These are phyloP conservation scores for Mortierella sp. DNA, from an alignment of 371 early-diverging fungal species.

Conservation along the genomic window DNA sequence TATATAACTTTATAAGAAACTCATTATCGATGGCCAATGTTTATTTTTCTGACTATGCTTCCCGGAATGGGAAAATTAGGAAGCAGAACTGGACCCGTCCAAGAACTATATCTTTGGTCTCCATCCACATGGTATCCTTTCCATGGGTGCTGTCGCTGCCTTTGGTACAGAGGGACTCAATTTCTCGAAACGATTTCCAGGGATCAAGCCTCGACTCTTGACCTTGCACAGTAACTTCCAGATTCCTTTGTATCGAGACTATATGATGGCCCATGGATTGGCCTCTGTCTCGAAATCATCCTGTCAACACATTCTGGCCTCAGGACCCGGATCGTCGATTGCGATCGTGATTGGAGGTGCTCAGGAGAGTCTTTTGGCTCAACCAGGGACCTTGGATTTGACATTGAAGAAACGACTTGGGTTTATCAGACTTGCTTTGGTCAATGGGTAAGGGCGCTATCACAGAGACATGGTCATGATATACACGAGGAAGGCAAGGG, in stretches of 20 bases:
- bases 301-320: slow-evolving; percentile 76
- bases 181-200: slow-evolving; percentile 74
- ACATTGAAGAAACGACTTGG: slow-evolving; percentile 79
- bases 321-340: slow-evolving; percentile 81
- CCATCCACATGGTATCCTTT: slow-evolving; percentile 88
- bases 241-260: slow-evolving; percentile 80
- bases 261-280: slow-evolving; percentile 74
- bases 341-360: slow-evolving; percentile 88
- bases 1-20: too few relatives aligned
- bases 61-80: too few relatives aligned
- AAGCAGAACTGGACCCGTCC: slow-evolving; percentile 75
- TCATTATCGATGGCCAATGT: too few relatives aligned
- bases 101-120: slow-evolving; percentile 83
- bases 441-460: slow-evolving; percentile 69
- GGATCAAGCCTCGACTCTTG: slow-evolving; percentile 69
- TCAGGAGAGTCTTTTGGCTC: slow-evolving; percentile 74
- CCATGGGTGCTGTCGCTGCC: slow-evolving; percentile 82
- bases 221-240: slow-evolving; percentile 73
- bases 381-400: slow-evolving; percentile 72
- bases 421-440: slow-evolving; percentile 83
- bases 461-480: too few relatives aligned
- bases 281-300: slow-evolving; percentile 80
- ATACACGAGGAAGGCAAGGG: too few relatives aligned
- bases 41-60: too few relatives aligned
- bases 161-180: slow-evolving; percentile 82